Evolutionary conservation across 176 grass and related monocot species (phyloP).

Genomic region (Lolium rigidum): DNA sequence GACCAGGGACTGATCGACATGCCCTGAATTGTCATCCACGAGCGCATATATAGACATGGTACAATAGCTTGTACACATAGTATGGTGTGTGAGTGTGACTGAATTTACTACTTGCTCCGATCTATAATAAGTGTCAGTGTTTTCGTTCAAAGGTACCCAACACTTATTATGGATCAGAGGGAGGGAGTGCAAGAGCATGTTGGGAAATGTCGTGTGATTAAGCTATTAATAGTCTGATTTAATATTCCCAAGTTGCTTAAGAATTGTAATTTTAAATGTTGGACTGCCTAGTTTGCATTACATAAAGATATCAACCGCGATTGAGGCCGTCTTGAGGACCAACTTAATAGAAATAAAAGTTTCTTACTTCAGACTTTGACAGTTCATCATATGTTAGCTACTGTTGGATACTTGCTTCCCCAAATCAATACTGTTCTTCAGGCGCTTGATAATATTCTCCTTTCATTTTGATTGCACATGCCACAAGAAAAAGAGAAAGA

Average conservation of each 20-base stretch:
- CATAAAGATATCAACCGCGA: too few species aligned
- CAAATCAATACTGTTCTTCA: too few species aligned
- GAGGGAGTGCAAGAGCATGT: too few species aligned
- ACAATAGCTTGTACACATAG: not conserved
- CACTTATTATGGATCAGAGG: too few species aligned
- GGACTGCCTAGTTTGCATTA: not conserved
- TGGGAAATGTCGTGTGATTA: not conserved
- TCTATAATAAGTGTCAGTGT: too few species aligned
- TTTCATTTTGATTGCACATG: too few species aligned
- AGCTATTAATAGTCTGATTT: not conserved
- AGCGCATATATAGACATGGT: not conserved
- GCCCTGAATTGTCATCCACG: not conserved
- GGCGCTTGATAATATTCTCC: too few species aligned
- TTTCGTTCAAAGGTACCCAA: too few species aligned
- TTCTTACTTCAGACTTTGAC: not conserved
- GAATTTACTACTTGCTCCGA: not conserved
- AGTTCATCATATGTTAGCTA: not conserved
- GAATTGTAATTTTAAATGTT: not conserved
- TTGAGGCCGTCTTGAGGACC: too few species aligned
- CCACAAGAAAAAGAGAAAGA: too few species aligned
- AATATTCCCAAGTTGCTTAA: not conserved
- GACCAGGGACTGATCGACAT: not conserved
- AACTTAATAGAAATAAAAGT: not conserved
- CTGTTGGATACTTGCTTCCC: too few species aligned
- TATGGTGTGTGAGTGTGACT: too few species aligned